Percentiles rank a stretch among this genome's conserved stretches.
Evolutionary conservation across 169 alveolate species (phyloP).

Genomic region (Plasmodium fragile): DNA sequence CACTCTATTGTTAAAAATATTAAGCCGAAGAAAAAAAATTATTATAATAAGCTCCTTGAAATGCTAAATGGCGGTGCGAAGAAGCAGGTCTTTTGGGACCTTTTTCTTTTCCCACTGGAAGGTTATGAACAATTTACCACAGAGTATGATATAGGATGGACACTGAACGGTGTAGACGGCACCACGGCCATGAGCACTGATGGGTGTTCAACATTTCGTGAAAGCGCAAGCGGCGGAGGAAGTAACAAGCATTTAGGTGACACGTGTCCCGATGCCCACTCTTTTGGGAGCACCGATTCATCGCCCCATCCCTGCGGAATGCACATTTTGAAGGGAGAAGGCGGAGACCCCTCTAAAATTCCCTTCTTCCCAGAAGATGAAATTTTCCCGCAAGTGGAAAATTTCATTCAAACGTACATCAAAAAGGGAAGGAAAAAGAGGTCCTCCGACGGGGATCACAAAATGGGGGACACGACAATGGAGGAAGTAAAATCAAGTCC

Average conservation of each 20-base stretch:
- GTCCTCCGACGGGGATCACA: neutral
- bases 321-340: neutral
- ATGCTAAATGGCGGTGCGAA: neutral
- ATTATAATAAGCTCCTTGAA: conserved; percentile 27
- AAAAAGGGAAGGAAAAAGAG: conserved; percentile 22
- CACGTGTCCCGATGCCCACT: neutral
- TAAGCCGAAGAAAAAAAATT: conserved; percentile 51
- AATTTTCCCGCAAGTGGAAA: neutral
- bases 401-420: conserved; percentile 37
- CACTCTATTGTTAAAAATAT: conserved; percentile 59
- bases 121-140: neutral
- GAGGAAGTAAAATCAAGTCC: neutral
- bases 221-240: neutral
- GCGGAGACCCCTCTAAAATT: neutral
- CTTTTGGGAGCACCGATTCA: neutral
- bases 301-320: neutral
- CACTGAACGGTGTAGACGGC: neutral
- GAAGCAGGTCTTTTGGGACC: conserved; percentile 3
- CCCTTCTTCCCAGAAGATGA: neutral
- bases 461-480: neutral
- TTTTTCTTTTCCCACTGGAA: neutral
- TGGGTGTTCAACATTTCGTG: neutral
- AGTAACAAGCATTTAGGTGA: neutral
- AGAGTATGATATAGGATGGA: neutral
- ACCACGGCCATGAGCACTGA: neutral